phyloP scores from a whole-genome alignment of 495 filamentous ascomycete genomes.

The Choiromyces venosus region DNA sequence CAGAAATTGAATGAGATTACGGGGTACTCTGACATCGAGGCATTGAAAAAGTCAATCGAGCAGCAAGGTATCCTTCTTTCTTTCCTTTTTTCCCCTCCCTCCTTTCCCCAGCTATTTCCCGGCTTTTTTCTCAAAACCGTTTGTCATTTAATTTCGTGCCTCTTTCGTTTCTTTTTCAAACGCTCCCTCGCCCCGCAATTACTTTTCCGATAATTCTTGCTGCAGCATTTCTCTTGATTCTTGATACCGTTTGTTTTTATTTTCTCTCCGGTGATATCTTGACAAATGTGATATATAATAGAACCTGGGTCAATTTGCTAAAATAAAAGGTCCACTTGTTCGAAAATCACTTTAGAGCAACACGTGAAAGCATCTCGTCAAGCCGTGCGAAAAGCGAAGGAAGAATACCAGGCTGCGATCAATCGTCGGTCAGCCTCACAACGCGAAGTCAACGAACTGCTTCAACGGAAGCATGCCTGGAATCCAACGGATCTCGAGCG shows the following conservation, averaged over 20 bases:
- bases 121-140: background rate
- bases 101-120: conserved; percentile 10
- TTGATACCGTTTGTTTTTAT: background rate
- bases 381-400: conserved; percentile 63
- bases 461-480: conserved; percentile 93
- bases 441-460: conserved; percentile 87
- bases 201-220: conserved; percentile 21
- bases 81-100: background rate
- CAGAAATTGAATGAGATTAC: conserved; percentile 89
- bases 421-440: conserved; percentile 75
- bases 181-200: background rate
- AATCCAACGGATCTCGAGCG: conserved; percentile 79
- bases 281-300: background rate
- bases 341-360: conserved; percentile 48
- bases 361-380: conserved; percentile 58
- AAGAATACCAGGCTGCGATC: conserved; percentile 70
- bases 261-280: background rate
- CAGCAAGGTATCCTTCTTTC: conserved; percentile 51
- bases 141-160: background rate
- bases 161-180: background rate
- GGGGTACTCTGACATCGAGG: conserved; percentile 88
- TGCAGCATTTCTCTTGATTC: background rate
- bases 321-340: background rate
- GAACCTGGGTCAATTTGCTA: background rate
- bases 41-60: conserved; percentile 69